Evolutionary conservation across 331 rosid genomes (phyloP).

Genomic region (Telfairia occidentalis): DNA sequence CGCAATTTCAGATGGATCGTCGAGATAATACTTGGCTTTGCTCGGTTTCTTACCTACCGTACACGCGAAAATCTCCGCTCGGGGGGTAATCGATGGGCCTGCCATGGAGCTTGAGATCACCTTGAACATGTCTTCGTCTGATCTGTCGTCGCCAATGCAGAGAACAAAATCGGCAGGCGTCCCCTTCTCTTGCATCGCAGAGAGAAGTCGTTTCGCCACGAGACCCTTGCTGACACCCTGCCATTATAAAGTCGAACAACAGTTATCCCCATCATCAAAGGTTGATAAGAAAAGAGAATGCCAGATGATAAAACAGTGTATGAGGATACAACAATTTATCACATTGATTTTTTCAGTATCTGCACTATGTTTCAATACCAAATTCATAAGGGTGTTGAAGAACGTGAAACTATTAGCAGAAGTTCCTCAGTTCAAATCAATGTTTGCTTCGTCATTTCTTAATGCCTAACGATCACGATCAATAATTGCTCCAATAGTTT

Average conservation of each 20-base stretch:
- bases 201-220: constrained; percentile 50
- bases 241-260: background rate
- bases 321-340: background rate
- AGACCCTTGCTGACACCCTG: constrained; percentile 74
- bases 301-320: background rate
- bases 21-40: constrained; percentile 64
- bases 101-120: constrained; percentile 36
- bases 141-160: constrained; percentile 67
- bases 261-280: background rate
- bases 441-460: background rate
- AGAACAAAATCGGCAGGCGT: constrained; percentile 50
- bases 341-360: background rate
- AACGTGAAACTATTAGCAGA: background rate
- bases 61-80: constrained; percentile 60
- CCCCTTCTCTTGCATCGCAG: constrained; percentile 39
- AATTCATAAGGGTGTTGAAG: background rate
- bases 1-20: constrained; percentile 45
- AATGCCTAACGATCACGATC: no score
- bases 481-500: background rate
- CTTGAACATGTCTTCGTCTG: constrained; percentile 87
- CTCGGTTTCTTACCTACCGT: constrained; percentile 56
- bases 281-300: background rate
- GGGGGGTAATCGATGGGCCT: constrained; percentile 38
- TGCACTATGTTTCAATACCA: background rate
- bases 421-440: background rate